These are phyloP conservation scores for Thymus mandschuricus DNA, from an alignment of 257 asterid genomes.

Conservation along the genomic window DNA sequence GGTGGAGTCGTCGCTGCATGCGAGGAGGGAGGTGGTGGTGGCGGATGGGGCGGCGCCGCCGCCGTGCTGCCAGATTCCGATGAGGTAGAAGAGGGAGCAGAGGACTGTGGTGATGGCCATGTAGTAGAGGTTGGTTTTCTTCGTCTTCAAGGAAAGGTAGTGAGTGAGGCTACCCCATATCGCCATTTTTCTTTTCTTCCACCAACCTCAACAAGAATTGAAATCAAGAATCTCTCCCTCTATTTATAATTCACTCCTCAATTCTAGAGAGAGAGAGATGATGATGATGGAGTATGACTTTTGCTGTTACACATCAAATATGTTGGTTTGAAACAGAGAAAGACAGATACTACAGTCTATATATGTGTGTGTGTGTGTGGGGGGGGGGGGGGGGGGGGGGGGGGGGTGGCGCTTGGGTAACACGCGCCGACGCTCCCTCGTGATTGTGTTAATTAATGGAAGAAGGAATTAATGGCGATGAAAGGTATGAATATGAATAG, in stretches of 20 bases:
- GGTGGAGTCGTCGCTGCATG: conserved; percentile 47
- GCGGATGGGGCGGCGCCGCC: conserved; percentile 49
- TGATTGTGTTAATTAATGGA: conserved; percentile 36
- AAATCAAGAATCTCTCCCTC: background rate
- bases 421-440: conserved; percentile 60
- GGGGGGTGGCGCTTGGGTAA: background rate
- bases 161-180: conserved; percentile 48
- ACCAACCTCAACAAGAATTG: conserved; percentile 26
- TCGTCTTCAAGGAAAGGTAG: conserved; percentile 52
- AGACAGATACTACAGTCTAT: background rate
- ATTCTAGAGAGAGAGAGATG: background rate
- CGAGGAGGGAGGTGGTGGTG: conserved; percentile 30
- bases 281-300: background rate
- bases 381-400: background rate
- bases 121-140: conserved; percentile 62
- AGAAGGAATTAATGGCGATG: conserved; percentile 30
- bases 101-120: conserved; percentile 54
- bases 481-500: conserved; percentile 38
- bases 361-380: background rate
- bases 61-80: conserved; percentile 75
- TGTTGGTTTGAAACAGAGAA: conserved; percentile 10
- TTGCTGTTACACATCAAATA: conserved; percentile 4
- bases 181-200: conserved; percentile 57
- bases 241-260: background rate
- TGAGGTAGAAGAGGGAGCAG: conserved; percentile 68